Evolutionary conservation across 257 asterid genomes (phyloP).

Genomic region (Henckelia pumila): DNA sequence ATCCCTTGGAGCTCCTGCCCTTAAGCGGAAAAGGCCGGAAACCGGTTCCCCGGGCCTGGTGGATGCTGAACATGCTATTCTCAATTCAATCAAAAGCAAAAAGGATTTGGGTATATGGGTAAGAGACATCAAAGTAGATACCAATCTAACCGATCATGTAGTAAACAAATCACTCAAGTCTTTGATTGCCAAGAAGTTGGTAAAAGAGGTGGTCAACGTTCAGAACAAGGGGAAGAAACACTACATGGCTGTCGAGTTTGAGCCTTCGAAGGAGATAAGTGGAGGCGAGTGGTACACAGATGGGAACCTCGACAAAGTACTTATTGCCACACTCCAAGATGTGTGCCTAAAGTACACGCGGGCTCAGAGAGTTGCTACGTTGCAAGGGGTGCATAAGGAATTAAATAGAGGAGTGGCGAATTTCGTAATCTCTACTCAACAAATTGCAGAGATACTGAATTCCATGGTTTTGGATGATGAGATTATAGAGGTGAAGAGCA

Average conservation of each 20-base stretch:
- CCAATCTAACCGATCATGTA: slow-evolving; percentile 26
- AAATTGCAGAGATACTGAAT: slow-evolving; percentile 41
- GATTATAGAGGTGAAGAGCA: slow-evolving; percentile 72
- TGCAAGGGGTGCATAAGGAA: slow-evolving; percentile 35
- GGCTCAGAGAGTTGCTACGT: slow-evolving; percentile 40
- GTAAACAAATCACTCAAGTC: slow-evolving; percentile 42
- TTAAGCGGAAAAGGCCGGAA: slow-evolving; percentile 54
- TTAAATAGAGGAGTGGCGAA: slow-evolving; percentile 25
- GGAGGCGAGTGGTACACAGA: slow-evolving; percentile 64
- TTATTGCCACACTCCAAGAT: slow-evolving; percentile 28
- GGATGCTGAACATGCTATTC: slow-evolving; percentile 42
- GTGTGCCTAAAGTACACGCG: slow-evolving; percentile 30
- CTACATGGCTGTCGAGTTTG: slow-evolving; percentile 58
- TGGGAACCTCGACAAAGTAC: slow-evolving; percentile 49
- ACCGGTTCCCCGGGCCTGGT: slow-evolving; percentile 28
- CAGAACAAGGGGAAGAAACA: slow-evolving; percentile 38
- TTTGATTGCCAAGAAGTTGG: slow-evolving; percentile 30
- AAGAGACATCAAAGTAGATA: slow-evolving; percentile 42
- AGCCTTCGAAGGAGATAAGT: slow-evolving; percentile 59
- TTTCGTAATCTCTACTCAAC: slow-evolving; percentile 34
- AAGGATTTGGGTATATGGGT: slow-evolving; percentile 36
- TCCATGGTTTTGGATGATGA: slow-evolving; percentile 55
- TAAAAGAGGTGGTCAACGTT: slow-evolving; percentile 51
- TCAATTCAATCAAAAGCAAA: slow-evolving; percentile 40
- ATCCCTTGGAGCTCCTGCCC: slow-evolving; percentile 8